phyloP scores from a whole-genome alignment of 495 filamentous ascomycete genomes.

The Aspergillus egyptiacus region DNA sequence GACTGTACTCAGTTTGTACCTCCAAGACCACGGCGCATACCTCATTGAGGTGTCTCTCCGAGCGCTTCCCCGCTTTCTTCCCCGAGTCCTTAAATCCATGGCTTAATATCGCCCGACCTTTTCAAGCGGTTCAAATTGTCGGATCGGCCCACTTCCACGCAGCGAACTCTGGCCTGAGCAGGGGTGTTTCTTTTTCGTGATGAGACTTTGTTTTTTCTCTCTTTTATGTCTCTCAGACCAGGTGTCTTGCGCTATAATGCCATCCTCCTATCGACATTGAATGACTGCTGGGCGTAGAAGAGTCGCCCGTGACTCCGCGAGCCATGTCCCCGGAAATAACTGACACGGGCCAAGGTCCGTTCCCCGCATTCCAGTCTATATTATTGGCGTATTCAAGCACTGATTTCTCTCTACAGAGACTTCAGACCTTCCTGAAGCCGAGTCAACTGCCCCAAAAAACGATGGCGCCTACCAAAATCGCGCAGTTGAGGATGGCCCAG shows the following conservation, averaged over 20 bases:
- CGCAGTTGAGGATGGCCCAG: constrained; percentile 14
- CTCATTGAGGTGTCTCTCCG: background rate
- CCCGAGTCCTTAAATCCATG: background rate
- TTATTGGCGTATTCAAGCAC: background rate
- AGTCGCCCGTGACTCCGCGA: constrained; percentile 22
- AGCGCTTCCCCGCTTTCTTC: background rate
- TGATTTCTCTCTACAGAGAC: constrained; percentile 5
- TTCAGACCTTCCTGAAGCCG: constrained; percentile 17
- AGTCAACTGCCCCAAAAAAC: constrained; percentile 7
- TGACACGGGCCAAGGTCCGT: constrained; percentile 23
- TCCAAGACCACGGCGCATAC: too few species aligned
- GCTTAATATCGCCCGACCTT: constrained; percentile 1
- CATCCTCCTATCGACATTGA: constrained; percentile 7
- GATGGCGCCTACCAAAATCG: constrained; percentile 20
- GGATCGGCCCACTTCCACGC: constrained; percentile 11
- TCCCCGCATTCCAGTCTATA: constrained; percentile 6
- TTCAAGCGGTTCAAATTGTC: background rate
- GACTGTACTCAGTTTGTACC: background rate
- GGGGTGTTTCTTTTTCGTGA: constrained; percentile 18
- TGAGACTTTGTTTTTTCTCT: background rate
- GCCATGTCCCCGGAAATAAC: constrained; percentile 32
- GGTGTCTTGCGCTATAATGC: constrained; percentile 17
- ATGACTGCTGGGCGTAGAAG: constrained; percentile 11
- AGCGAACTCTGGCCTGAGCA: background rate
- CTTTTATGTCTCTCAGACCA: background rate